These are phyloP conservation scores for Podospora comata DNA, from an alignment of 495 filamentous ascomycete species.

Conservation along the genomic window DNA sequence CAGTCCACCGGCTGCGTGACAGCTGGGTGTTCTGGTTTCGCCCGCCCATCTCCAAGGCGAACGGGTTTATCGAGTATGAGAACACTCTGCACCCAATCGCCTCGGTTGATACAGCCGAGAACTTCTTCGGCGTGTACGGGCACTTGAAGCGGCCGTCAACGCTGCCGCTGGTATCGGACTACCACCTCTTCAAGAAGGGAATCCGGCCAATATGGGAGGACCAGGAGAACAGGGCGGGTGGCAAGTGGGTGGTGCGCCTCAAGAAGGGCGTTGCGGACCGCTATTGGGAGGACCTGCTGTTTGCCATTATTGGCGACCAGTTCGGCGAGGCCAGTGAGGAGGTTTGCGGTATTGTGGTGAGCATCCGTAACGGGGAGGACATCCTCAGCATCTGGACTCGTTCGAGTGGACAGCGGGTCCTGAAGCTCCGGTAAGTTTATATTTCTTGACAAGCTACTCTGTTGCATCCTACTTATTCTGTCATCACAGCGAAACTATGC, in stretches of 20 bases:
- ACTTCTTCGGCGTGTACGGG: slow-evolving; percentile 88
- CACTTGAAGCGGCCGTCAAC: slow-evolving; percentile 87
- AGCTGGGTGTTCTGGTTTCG: slow-evolving; percentile 97
- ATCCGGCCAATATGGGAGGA: slow-evolving; percentile 98
- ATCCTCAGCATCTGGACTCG: slow-evolving; percentile 97
- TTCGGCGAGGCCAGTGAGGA: slow-evolving; percentile 92
- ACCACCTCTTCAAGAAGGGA: slow-evolving; percentile 96
- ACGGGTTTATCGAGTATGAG: slow-evolving; percentile 92
- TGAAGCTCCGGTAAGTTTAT: slow-evolving; percentile 82
- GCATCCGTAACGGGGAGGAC: slow-evolving; percentile 92
- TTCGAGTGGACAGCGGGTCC: slow-evolving; percentile 84
- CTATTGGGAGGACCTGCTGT: slow-evolving; percentile 94
- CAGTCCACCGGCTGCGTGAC: slow-evolving; percentile 66
- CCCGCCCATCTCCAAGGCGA: slow-evolving; percentile 82
- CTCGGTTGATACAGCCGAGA: slow-evolving; percentile 74
- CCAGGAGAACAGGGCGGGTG: slow-evolving; percentile 90
- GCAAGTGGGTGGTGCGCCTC: slow-evolving; percentile 93
- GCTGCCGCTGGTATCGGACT: slow-evolving; percentile 90
- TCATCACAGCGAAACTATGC: slow-evolving; percentile 76
- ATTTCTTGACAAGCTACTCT: slow-evolving; percentile 12
- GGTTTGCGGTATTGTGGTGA: slow-evolving; percentile 89
- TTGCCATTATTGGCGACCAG: slow-evolving; percentile 91
- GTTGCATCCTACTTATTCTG: slow-evolving; percentile 11
- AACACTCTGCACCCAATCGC: slow-evolving; percentile 90
- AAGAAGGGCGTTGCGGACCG: slow-evolving; percentile 96